Evolutionary conservation across 179 eudicot genomes (phyloP).

Genomic region (Spinacia oleracea): DNA sequence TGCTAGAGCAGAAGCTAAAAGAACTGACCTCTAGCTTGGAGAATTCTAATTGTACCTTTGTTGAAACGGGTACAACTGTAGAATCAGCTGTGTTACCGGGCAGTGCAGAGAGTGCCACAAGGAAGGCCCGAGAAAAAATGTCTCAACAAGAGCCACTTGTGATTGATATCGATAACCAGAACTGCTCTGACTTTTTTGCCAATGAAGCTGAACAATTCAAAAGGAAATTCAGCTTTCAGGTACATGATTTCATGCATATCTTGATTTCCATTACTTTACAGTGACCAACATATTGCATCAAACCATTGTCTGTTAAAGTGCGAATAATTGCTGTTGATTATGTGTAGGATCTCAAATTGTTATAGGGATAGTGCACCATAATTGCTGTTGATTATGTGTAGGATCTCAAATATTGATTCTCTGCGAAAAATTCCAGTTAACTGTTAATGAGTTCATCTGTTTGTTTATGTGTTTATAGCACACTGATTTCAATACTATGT

Average conservation of each 20-base stretch:
- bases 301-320: too few relatives aligned
- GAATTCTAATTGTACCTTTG: slow-evolving; percentile 37
- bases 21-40: slow-evolving; percentile 59
- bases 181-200: slow-evolving; percentile 31
- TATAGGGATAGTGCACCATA: too few relatives aligned
- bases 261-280: background rate
- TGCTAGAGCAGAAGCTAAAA: slow-evolving; percentile 75
- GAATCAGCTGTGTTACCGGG: slow-evolving; percentile 32
- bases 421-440: background rate
- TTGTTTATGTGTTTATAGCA: background rate
- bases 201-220: slow-evolving; percentile 31
- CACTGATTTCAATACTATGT: background rate
- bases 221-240: slow-evolving; percentile 51
- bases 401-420: background rate
- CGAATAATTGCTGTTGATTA: too few relatives aligned
- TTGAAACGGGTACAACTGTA: slow-evolving; percentile 32
- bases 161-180: slow-evolving; percentile 30
- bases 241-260: slow-evolving; percentile 26
- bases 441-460: background rate
- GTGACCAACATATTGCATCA: background rate
- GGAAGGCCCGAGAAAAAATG: slow-evolving; percentile 28
- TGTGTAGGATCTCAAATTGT: background rate
- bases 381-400: background rate
- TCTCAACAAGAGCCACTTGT: slow-evolving; percentile 28
- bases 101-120: slow-evolving; percentile 33